Evolutionary conservation across 257 asterid species (phyloP).

Genomic region (Nicotiana paniculata): DNA sequence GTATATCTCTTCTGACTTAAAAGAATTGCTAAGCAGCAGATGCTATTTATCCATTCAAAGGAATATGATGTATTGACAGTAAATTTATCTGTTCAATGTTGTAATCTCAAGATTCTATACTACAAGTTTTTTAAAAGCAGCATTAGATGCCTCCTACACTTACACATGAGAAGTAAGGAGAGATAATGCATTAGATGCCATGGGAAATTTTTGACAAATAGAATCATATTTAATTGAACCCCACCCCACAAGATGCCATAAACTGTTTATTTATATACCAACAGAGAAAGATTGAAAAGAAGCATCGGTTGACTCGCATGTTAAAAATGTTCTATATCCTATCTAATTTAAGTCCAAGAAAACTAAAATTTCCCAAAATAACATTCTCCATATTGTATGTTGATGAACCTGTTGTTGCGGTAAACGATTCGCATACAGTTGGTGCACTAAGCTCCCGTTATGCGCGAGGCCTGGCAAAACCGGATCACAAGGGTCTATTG

Average conservation of each 20-base stretch:
- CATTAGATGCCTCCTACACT: constrained; percentile 1
- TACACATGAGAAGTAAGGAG: not conserved
- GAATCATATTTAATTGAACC: constrained; percentile 4
- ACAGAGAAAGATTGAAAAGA: not conserved
- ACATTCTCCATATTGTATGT: no score
- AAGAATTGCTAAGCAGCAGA: not conserved
- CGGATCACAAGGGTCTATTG: no score
- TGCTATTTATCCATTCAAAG: constrained; percentile 2
- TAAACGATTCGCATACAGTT: not conserved
- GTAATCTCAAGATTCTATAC: not conserved
- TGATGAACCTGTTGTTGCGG: not conserved
- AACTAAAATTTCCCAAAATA: not conserved
- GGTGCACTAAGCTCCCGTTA: no score
- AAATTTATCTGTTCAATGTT: not conserved
- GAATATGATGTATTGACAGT: not conserved
- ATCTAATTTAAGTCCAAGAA: not conserved
- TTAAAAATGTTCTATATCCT: not conserved
- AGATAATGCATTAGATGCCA: constrained; percentile 6
- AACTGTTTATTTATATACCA: not conserved
- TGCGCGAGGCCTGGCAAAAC: no score
- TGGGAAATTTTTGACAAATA: not conserved
- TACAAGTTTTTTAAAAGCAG: not conserved
- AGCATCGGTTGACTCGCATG: not conserved
- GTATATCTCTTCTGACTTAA: not conserved
- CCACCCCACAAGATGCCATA: not conserved